phyloP scores from a whole-genome alignment of 2,329 filamentous ascomycete genomes.

The Alternaria gaisen region DNA sequence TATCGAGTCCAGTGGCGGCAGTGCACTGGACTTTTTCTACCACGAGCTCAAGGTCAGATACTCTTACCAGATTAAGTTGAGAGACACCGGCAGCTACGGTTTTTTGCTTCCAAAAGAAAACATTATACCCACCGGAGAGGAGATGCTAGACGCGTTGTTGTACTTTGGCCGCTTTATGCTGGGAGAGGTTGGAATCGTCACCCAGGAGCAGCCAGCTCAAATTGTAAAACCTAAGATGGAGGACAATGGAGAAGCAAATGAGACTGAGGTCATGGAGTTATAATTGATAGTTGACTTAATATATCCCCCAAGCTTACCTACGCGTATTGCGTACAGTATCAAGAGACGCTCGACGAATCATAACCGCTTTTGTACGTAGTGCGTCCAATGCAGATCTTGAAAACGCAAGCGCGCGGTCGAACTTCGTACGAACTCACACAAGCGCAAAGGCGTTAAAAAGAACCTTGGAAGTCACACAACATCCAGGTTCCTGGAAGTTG shows the following conservation, averaged over 20 bases:
- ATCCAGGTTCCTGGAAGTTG: constrained; percentile 7
- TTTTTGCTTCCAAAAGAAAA: constrained; percentile 87
- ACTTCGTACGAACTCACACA: not conserved
- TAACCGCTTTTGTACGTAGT: not conserved
- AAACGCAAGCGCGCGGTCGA: not conserved
- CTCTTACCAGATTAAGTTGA: constrained; percentile 92
- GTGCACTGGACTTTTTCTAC: constrained; percentile 94
- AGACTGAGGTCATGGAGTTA: constrained; percentile 12
- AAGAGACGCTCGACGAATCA: not conserved
- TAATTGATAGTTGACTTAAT: constrained; percentile 3
- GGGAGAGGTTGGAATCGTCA: constrained; percentile 50
- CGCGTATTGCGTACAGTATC: not conserved
- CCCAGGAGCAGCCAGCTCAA: constrained; percentile 3
- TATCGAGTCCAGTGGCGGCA: constrained; percentile 81
- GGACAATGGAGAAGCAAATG: not conserved
- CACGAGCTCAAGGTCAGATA: constrained; percentile 83
- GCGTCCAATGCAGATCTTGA: not conserved
- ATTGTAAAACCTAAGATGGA: not conserved
- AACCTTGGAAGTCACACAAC: constrained; percentile 2
- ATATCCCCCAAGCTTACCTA: not conserved
- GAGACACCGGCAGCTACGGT: constrained; percentile 93
- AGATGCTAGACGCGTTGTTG: constrained; percentile 82
- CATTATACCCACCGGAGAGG: constrained; percentile 88
- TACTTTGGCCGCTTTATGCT: constrained; percentile 84
- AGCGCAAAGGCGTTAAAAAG: not conserved